These are phyloP conservation scores for Sclerotinia borealis DNA, from an alignment of 2,329 filamentous ascomycete species.

Conservation along the genomic window DNA sequence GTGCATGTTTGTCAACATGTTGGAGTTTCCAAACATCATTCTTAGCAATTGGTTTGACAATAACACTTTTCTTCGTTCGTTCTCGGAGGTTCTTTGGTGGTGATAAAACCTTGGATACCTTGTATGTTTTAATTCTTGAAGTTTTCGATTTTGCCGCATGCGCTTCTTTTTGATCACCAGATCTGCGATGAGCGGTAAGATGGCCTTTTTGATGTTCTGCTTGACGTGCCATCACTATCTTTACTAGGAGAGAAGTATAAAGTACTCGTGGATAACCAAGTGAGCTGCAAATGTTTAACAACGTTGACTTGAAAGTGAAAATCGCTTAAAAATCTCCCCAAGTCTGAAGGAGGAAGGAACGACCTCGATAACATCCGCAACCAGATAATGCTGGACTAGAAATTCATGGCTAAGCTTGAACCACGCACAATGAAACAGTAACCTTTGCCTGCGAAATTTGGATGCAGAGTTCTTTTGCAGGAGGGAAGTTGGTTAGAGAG, in stretches of 20 bases:
- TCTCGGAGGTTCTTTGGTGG: neutral
- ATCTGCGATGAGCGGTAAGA: neutral
- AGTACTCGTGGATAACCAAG: neutral
- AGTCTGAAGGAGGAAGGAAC: neutral
- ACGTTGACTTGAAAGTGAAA: neutral
- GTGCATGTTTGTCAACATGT: neutral
- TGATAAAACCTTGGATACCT: neutral
- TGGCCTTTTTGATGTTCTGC: neutral
- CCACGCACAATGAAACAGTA: too few relatives aligned
- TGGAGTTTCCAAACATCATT: neutral
- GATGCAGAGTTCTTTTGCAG: neutral
- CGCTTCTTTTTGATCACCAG: neutral
- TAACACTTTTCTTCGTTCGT: neutral
- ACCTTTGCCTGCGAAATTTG: neutral
- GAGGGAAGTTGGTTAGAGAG: too few relatives aligned
- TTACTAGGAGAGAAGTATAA: neutral
- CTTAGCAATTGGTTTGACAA: constrained; percentile 4
- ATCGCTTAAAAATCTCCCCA: neutral
- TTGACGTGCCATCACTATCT: neutral
- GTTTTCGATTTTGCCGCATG: neutral
- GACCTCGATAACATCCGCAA: neutral
- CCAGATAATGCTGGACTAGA: neutral
- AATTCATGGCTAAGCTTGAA: neutral
- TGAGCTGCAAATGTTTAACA: too few relatives aligned
- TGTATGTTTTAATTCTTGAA: neutral